Conservation (phyloP, 257 asterid species). For the Henckelia pumila region DNA sequence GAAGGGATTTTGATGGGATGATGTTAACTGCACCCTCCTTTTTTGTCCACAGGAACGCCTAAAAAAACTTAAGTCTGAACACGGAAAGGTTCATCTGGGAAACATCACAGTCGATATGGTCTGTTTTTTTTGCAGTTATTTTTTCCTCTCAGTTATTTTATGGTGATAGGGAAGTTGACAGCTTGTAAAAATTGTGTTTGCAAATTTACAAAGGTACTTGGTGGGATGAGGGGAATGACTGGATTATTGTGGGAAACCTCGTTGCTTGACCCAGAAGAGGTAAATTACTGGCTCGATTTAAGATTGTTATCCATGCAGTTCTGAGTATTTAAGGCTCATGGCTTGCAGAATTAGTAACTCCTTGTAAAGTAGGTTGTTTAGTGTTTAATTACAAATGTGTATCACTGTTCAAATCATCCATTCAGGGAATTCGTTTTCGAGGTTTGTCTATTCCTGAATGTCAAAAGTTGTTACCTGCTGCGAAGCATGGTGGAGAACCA, state of each 20-base stretch:
- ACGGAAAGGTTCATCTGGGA: slow-evolving; percentile 84
- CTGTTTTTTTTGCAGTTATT: slow-evolving; percentile 21
- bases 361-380: slow-evolving; percentile 6
- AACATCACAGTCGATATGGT: slow-evolving; percentile 92
- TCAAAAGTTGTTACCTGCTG: slow-evolving; percentile 84
- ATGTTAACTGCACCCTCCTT: slow-evolving; percentile 9
- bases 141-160: not conserved
- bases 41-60: slow-evolving; percentile 58
- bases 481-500: slow-evolving; percentile 94
- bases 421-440: slow-evolving; percentile 94
- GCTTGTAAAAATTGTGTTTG: not conserved
- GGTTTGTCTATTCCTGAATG: slow-evolving; percentile 97
- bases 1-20: not conserved
- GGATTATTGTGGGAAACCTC: slow-evolving; percentile 99
- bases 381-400: slow-evolving; percentile 6
- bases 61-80: slow-evolving; percentile 68
- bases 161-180: not conserved
- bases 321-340: not conserved
- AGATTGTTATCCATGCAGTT: slow-evolving; percentile 20
- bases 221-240: slow-evolving; percentile 99
- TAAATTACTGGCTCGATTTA: slow-evolving; percentile 21
- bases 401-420: slow-evolving; percentile 22
- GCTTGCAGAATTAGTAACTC: not conserved
- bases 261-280: slow-evolving; percentile 98
- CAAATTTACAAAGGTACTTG: slow-evolving; percentile 64